Evolutionary conservation across 371 early-diverging fungal species (phyloP).

Genomic region (Choanephora cucurbitarum): DNA sequence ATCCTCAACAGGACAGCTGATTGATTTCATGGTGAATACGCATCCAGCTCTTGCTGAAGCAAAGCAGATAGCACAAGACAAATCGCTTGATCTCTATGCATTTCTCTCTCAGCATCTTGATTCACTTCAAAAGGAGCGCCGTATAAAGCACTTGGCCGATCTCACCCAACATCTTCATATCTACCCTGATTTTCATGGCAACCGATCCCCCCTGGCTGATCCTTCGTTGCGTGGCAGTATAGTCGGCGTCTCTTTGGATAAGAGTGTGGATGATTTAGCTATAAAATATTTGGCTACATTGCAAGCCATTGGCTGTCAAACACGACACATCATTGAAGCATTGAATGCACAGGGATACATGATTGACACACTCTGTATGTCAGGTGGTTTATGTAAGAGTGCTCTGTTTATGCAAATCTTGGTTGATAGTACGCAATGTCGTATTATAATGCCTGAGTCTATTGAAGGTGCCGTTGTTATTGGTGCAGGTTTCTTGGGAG

Average conservation of each 20-base stretch:
- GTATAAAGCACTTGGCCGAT: conserved; percentile 33
- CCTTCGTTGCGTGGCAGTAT: conserved; percentile 65
- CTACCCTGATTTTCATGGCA: conserved; percentile 80
- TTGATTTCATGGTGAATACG: conserved; percentile 61
- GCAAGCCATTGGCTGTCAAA: conserved; percentile 66
- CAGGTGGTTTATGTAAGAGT: conserved; percentile 73
- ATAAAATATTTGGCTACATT: conserved; percentile 64
- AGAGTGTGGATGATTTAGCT: conserved; percentile 58
- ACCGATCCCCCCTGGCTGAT: conserved; percentile 75
- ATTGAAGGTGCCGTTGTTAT: conserved; percentile 70
- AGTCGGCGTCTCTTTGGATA: conserved; percentile 62
- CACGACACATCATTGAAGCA: conserved; percentile 63
- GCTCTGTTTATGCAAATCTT: conserved; percentile 61
- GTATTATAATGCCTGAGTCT: conserved; percentile 58
- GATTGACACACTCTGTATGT: conserved; percentile 64
- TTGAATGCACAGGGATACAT: conserved; percentile 54
- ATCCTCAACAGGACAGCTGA: conserved; percentile 70
- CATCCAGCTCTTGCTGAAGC: conserved; percentile 58
- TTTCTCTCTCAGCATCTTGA: conserved; percentile 52
- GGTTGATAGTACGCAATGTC: conserved; percentile 61
- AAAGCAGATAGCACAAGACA: conserved; percentile 15
- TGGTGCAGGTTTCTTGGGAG: conserved; percentile 72
- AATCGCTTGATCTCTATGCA: conserved; percentile 43
- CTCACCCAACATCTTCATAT: conserved; percentile 62
- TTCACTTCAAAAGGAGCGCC: conserved; percentile 26